Evolutionary conservation across 1,139 yeast genomes (phyloP).

Genomic region (Kodamaea sp.): DNA sequence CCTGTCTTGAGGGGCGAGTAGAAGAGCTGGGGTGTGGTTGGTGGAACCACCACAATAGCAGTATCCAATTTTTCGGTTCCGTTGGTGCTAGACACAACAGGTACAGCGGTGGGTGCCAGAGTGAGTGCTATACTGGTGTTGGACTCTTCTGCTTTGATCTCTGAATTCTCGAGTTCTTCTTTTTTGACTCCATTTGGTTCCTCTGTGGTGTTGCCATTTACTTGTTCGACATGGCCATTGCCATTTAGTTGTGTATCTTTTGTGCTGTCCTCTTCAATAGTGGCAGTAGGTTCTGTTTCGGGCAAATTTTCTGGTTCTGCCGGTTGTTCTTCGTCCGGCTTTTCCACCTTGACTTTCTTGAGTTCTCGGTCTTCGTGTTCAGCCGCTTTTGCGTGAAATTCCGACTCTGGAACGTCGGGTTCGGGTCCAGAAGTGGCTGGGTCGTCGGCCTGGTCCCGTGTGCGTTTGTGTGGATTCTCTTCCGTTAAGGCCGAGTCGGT

Average conservation of each 20-base stretch:
- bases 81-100: too few relatives aligned
- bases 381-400: too few relatives aligned
- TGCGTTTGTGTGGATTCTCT: constrained; percentile 1
- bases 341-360: constrained; percentile 9
- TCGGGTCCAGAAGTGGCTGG: constrained; percentile 3
- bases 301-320: background rate
- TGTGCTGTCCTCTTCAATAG: too few relatives aligned
- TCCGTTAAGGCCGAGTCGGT: constrained; percentile 7
- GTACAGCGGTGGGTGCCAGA: too few relatives aligned
- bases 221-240: too few relatives aligned
- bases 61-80: too few relatives aligned
- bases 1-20: constrained; percentile 87
- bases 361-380: constrained; percentile 1
- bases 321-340: constrained; percentile 1
- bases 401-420: background rate
- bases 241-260: too few relatives aligned
- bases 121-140: too few relatives aligned
- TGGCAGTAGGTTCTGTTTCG: background rate
- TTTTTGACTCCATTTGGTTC: background rate
- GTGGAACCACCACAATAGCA: constrained; percentile 52
- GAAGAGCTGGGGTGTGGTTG: constrained; percentile 53
- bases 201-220: too few relatives aligned
- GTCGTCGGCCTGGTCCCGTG: constrained; percentile 4
- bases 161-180: background rate
- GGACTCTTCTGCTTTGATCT: too few relatives aligned